phyloP scores from a whole-genome alignment of 192 early-diverging fungal species.

The Mortierella antarctica region DNA sequence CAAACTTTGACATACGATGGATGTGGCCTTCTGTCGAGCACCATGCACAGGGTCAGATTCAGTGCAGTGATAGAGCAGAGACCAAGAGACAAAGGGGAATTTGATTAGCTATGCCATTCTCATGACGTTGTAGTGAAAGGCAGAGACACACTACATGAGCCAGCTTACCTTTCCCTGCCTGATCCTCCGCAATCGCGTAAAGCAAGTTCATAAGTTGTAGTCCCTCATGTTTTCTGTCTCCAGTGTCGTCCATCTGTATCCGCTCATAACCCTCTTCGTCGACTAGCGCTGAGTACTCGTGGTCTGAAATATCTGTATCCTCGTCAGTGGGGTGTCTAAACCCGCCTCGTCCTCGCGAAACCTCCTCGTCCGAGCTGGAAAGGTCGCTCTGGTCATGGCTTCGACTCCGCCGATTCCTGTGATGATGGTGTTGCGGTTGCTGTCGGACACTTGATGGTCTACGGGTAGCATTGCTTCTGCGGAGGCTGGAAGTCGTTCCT shows the following conservation, averaged over 20 bases:
- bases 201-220: constrained; percentile 81
- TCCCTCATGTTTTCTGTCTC: constrained; percentile 64
- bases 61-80: background rate
- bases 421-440: constrained; percentile 34
- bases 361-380: constrained; percentile 29
- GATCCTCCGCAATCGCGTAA: constrained; percentile 88
- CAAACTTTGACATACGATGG: constrained; percentile 57
- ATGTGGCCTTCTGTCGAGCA: constrained; percentile 62
- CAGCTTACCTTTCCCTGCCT: constrained; percentile 79
- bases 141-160: too few relatives aligned
- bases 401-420: constrained; percentile 23
- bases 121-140: background rate
- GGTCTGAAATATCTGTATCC: constrained; percentile 21
- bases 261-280: constrained; percentile 60
- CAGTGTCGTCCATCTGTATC: constrained; percentile 54
- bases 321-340: constrained; percentile 9
- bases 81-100: background rate
- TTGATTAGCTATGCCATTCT: background rate
- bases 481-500: background rate
- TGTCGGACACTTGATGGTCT: constrained; percentile 36
- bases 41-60: background rate
- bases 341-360: background rate
- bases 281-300: constrained; percentile 24
- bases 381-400: constrained; percentile 23
- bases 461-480: constrained; percentile 48